Base-by-base conservation (phyloP, 768 basidiomycete species). In the Fomitopsis serialis region DNA sequence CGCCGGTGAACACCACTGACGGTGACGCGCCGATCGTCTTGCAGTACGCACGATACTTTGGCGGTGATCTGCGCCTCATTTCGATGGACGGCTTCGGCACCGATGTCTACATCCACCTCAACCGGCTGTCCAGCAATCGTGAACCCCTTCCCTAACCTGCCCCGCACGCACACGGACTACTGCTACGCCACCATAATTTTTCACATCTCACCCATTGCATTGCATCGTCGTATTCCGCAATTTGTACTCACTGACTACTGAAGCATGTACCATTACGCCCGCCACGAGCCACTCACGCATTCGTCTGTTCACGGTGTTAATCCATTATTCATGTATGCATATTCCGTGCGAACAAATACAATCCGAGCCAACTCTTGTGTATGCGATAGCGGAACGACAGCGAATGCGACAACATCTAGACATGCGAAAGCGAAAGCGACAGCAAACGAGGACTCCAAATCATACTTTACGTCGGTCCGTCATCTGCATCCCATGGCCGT, bases 61-160 rank as follows among this genome's bases (percentile, higher is more conserved):
- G 92, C 0, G 91, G 92, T 0, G 95, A 98, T 68, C 72, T 99
- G 25, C 78, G 91, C 17, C 70, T 99, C 52, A 99, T 99, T 57
- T 89, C 93, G 42, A 98, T 99, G 95, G 97, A 99, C 58, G 96
- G 97, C n/a, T 93, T 89, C 64, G 92, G 93, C 10, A 93, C 90
- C 34, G 93, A 96, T 65, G 89, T 94, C 2, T 96, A 95, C 66
- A 92, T 96, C 57, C 93, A 95, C 66, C 72, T 94, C 49, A 94
- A 94, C 66, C 78, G 86, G 45, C 77, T 94, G 15, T 90, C 88
- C 10, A 91, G 87, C 64, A 90, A 86, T 61, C 75, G 82, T 23
- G 90, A 92, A 69, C 90, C 90, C 2, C 68, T 92, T 45, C 88
- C 78, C 22, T 88, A 69, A 60, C 48, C 29, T 17, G 37, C 19